phyloP scores from a whole-genome alignment of 2,329 filamentous ascomycete genomes.

The Cladophialophora carrionii region DNA sequence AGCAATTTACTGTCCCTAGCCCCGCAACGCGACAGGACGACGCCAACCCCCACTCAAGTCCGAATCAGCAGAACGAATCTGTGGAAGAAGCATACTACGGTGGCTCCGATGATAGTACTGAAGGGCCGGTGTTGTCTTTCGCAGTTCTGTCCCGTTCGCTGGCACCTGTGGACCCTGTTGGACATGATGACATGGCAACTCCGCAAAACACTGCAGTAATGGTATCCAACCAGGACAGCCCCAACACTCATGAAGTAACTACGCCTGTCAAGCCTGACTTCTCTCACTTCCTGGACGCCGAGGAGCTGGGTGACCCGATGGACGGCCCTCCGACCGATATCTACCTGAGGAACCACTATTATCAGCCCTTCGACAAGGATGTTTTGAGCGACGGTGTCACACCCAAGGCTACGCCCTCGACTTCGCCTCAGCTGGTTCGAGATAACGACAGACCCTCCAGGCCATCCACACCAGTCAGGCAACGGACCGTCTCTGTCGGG shows the following conservation, averaged over 20 bases:
- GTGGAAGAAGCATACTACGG: too few relatives aligned
- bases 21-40: neutral
- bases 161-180: too few relatives aligned
- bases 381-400: neutral
- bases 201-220: too few relatives aligned
- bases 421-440: neutral
- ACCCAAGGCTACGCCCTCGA: neutral
- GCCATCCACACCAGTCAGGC: neutral
- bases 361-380: neutral
- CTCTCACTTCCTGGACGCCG: slow-evolving; percentile 9
- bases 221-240: neutral
- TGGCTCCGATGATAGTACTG: neutral
- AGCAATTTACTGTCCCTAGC: neutral
- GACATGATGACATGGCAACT: too few relatives aligned
- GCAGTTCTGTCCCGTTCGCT: too few relatives aligned
- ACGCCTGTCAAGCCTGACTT: slow-evolving; percentile 5
- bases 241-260: neutral
- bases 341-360: slow-evolving; percentile 7
- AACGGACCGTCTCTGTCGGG: neutral
- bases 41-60: neutral
- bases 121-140: too few relatives aligned
- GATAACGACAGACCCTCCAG: neutral
- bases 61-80: neutral
- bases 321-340: neutral
- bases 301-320: neutral